phyloP scores from a whole-genome alignment of 1,284 basidiomycete species.

The Ustilago esculenta region DNA sequence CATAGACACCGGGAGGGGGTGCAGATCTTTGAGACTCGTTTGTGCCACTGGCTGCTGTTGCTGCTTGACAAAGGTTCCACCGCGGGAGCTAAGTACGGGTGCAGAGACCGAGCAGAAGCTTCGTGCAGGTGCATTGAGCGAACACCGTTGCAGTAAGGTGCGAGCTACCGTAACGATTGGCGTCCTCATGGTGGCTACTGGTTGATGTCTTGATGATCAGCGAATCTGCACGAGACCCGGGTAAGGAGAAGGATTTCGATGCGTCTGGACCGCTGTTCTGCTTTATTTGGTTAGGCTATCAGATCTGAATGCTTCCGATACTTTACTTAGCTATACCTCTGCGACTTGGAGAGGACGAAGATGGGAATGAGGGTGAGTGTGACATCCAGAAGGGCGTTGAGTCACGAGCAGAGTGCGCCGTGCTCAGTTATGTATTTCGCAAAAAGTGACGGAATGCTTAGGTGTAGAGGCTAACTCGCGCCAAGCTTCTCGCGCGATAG shows the following conservation, averaged over 20 bases:
- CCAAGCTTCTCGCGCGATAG: conserved; percentile 32
- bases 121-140: conserved; percentile 6
- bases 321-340: too few species aligned
- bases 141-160: conserved; percentile 8
- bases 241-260: too few species aligned
- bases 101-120: conserved; percentile 22
- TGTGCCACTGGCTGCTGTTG: conserved; percentile 23
- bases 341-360: too few species aligned
- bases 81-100: conserved; percentile 28
- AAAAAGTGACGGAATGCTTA: conserved; percentile 13
- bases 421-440: conserved; percentile 7
- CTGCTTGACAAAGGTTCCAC: conserved; percentile 15
- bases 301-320: too few species aligned
- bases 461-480: conserved; percentile 28
- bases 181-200: conserved; percentile 14
- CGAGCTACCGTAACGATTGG: conserved; percentile 5
- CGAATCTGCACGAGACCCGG: too few species aligned
- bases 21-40: conserved; percentile 40
- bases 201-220: background rate
- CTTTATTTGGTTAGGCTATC: too few species aligned
- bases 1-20: conserved; percentile 44
- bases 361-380: too few species aligned
- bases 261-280: too few species aligned
- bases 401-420: background rate
- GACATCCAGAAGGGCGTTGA: background rate